Percentiles rank a stretch among this genome's conserved stretches.
phyloP scores from a whole-genome alignment of 2,329 filamentous ascomycete species.

The Sporothrix euskadiensis region DNA sequence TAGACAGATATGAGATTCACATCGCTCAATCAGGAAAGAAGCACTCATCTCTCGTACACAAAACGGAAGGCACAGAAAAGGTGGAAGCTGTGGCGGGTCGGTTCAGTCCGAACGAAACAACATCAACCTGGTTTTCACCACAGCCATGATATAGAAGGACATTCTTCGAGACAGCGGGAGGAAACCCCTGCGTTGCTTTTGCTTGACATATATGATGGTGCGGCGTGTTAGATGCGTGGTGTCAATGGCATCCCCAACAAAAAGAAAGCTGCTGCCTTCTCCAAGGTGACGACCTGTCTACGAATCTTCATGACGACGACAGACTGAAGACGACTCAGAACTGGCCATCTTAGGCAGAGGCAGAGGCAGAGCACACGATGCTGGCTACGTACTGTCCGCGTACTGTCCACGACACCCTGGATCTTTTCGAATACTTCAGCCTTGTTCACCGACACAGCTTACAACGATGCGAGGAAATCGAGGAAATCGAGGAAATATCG shows the following conservation, averaged over 20 bases:
- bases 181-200: constrained; percentile 8
- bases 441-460: not conserved
- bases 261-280: not conserved
- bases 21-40: not conserved
- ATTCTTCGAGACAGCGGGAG: not conserved
- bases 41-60: not conserved
- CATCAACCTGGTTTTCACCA: not conserved
- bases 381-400: not conserved
- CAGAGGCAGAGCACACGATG: not conserved
- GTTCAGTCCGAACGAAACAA: constrained; percentile 23
- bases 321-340: not conserved
- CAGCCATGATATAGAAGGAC: not conserved
- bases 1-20: too few relatives aligned
- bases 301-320: not conserved
- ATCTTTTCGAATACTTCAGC: not conserved
- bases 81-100: not conserved
- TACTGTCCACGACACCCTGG: not conserved
- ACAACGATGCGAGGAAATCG: not conserved
- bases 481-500: not conserved
- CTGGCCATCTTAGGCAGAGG: not conserved
- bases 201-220: not conserved
- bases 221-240: not conserved
- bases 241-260: too few relatives aligned
- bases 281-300: not conserved
- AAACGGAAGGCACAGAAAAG: not conserved